phyloP scores from a whole-genome alignment of 495 filamentous ascomycete species.

The Lasiosphaeris hirsuta region DNA sequence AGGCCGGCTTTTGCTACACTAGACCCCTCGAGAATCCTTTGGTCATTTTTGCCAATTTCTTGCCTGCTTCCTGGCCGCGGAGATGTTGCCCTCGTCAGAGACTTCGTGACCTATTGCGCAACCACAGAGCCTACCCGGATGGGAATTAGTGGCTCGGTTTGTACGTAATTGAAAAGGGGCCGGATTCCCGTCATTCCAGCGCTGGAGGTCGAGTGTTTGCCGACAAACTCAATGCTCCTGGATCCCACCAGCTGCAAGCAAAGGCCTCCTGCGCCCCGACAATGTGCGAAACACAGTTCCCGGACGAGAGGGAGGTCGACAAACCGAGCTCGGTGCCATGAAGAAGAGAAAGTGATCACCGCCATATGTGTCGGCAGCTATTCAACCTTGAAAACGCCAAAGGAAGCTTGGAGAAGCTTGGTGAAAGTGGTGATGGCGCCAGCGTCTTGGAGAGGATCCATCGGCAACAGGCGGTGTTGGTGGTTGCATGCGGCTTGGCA shows the following conservation, averaged over 20 bases:
- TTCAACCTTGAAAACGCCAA: too few relatives aligned
- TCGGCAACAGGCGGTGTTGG: too few relatives aligned
- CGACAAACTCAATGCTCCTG: background rate
- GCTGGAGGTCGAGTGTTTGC: background rate
- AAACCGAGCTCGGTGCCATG: too few relatives aligned
- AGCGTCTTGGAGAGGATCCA: too few relatives aligned
- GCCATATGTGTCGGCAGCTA: too few relatives aligned
- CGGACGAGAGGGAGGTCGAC: too few relatives aligned
- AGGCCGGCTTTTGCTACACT: background rate
- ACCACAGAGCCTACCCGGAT: slow-evolving; percentile 14
- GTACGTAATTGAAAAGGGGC: slow-evolving; percentile 36
- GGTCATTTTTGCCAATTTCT: background rate
- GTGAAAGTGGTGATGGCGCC: too few relatives aligned
- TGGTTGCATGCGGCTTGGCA: too few relatives aligned
- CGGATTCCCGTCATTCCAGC: slow-evolving; percentile 14
- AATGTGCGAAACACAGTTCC: too few relatives aligned
- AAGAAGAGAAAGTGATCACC: too few relatives aligned
- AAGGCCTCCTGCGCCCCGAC: too few relatives aligned
- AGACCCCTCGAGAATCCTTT: background rate
- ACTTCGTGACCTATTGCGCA: slow-evolving; percentile 17
- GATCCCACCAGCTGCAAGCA: background rate
- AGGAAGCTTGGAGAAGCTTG: too few relatives aligned
- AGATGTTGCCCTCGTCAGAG: slow-evolving; percentile 19
- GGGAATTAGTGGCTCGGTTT: slow-evolving; percentile 28
- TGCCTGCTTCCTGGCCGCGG: slow-evolving; percentile 20